Evolutionary conservation across 805 yeast species (phyloP).

Genomic region (Torulaspora gathmanii): DNA sequence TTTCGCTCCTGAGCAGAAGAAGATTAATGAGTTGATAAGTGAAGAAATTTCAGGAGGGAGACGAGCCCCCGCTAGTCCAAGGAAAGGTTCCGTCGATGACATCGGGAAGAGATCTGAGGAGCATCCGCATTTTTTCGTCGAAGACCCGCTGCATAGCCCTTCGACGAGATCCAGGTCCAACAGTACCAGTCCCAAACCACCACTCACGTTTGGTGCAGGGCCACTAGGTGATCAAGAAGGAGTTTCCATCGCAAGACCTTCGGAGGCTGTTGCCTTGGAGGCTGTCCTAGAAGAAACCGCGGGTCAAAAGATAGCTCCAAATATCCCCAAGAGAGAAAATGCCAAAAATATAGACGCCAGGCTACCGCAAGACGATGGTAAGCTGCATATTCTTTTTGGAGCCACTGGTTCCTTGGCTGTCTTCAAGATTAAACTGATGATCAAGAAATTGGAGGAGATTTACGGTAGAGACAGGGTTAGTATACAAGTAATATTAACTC

Average conservation of each 20-base stretch:
- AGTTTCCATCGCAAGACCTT: slow-evolving; percentile 5
- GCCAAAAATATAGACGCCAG: slow-evolving; percentile 54
- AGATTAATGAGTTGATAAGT: slow-evolving; percentile 8
- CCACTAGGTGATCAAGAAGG: slow-evolving; percentile 10
- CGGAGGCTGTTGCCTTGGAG: slow-evolving; percentile 8
- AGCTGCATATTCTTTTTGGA: slow-evolving; percentile 77
- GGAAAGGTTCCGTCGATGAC: background rate
- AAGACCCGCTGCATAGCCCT: slow-evolving; percentile 54
- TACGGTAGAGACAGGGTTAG: slow-evolving; percentile 71
- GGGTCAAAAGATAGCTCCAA: slow-evolving; percentile 16
- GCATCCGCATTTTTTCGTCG: slow-evolving; percentile 75
- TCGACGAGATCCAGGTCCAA: slow-evolving; percentile 20
- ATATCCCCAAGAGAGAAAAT: slow-evolving; percentile 37
- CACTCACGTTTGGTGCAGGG: slow-evolving; percentile 6
- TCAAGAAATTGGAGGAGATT: slow-evolving; percentile 73
- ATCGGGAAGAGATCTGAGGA: slow-evolving; percentile 38
- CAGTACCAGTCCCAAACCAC: slow-evolving; percentile 23
- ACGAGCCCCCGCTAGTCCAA: background rate
- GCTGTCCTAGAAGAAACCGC: slow-evolving; percentile 12
- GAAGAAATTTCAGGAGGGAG: slow-evolving; percentile 5
- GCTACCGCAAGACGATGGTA: slow-evolving; percentile 77
- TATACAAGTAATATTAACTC: slow-evolving; percentile 81
- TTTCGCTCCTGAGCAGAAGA: slow-evolving; percentile 6
- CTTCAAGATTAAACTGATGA: slow-evolving; percentile 69
- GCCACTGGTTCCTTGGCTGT: slow-evolving; percentile 88